Conservation (phyloP, 73 alveolate genomes). For the Effrenium voratum region DNA sequence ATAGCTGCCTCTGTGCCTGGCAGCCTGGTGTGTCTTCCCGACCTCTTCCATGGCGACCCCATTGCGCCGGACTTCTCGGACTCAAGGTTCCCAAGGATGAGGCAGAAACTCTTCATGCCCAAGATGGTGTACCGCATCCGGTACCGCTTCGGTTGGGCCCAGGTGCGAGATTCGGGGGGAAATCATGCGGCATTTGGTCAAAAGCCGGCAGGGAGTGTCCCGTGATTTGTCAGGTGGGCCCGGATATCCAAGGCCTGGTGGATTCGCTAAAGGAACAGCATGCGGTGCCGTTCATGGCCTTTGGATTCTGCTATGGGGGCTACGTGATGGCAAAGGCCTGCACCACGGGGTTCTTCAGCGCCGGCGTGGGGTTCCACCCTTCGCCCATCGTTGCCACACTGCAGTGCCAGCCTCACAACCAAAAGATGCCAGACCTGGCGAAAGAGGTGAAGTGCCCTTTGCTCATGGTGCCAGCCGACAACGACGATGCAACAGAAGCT, state of each 20-base stretch:
- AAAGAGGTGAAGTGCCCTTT: constrained; percentile 46
- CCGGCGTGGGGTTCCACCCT: constrained; percentile 75
- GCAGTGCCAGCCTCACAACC: constrained; percentile 18
- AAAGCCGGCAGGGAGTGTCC: no score
- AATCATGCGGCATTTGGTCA: no score
- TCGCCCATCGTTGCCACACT: constrained; percentile 25
- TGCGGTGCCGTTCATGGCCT: not conserved
- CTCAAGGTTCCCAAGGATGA: not conserved
- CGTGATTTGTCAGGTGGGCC: no score
- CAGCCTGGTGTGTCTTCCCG: constrained; percentile 72
- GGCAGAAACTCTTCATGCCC: constrained; percentile 18
- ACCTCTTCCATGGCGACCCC: constrained; percentile 55
- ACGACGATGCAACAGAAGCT: constrained; percentile 44
- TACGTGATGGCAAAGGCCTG: constrained; percentile 37
- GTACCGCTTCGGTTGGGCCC: constrained; percentile 45
- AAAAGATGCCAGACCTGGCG: constrained; percentile 16
- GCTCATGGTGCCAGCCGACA: constrained; percentile 64
- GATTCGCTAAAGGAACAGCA: not conserved
- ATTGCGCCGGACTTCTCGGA: not conserved
- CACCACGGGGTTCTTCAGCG: constrained; percentile 40
- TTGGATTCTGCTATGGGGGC: constrained; percentile 64
- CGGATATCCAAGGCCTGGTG: constrained; percentile 37
- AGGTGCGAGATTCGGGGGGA: not conserved
- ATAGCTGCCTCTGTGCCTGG: constrained; percentile 51
- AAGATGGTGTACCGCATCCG: constrained; percentile 50